Evolutionary conservation across 305 asterid species (phyloP).

Genomic region (Plantago lanceolata): DNA sequence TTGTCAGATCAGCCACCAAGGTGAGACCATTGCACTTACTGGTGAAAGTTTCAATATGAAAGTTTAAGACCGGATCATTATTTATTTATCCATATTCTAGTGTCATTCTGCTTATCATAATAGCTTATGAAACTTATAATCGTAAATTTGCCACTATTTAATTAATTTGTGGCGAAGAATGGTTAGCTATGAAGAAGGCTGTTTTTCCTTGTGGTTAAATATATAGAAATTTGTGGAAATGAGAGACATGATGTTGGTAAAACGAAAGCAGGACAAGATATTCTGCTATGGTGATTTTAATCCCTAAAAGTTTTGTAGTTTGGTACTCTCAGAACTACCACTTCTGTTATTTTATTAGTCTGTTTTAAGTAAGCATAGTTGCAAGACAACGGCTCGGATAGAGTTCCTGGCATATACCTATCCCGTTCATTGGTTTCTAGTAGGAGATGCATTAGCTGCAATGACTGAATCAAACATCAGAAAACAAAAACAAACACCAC

Average conservation of each 20-base stretch:
- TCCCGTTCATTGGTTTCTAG: not conserved
- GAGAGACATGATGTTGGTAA: too few species aligned
- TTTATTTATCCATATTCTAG: too few species aligned
- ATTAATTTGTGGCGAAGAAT: conserved; percentile 8
- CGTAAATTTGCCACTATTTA: not conserved
- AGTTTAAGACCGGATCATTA: too few species aligned
- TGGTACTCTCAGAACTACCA: too few species aligned
- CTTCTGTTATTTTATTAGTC: too few species aligned
- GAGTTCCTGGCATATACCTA: not conserved
- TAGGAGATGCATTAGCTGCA: not conserved
- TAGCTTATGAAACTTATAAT: too few species aligned
- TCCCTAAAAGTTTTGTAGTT: too few species aligned
- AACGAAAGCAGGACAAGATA: too few species aligned
- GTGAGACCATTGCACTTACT: conserved; percentile 35
- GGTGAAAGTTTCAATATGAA: conserved; percentile 1
- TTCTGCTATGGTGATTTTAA: too few species aligned
- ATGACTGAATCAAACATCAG: not conserved
- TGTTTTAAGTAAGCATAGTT: not conserved
- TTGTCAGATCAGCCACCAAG: conserved; percentile 97
- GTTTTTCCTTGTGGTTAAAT: not conserved
- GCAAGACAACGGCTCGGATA: not conserved
- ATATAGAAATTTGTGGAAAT: too few species aligned
- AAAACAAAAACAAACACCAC: not conserved
- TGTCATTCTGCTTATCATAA: too few species aligned
- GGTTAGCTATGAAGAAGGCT: not conserved